Evolutionary conservation across 2,329 filamentous ascomycete genomes (phyloP), one percentile per base, ranked within the genome.

Genomic region (Knufia fluminis): DNA sequence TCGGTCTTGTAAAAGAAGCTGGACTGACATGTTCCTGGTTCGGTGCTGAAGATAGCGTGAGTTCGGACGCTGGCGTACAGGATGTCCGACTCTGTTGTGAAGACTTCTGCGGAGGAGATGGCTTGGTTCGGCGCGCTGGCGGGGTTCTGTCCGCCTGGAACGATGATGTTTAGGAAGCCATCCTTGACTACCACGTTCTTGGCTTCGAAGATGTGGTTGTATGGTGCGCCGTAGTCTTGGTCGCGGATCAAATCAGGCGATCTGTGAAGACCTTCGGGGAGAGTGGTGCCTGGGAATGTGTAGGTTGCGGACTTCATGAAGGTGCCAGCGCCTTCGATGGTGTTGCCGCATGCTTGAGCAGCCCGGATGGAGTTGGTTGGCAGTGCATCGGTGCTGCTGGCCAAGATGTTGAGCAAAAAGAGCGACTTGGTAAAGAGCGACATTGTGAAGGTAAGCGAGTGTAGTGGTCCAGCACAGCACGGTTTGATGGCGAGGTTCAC

Each of bases 1-100:
- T 59, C 57, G 39, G 22, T 39, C 31, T 51, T 51, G 51, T 57
- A 59, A 47, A 56, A 57, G 28, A 59, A 59, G 10, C 51, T 38
- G 3, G 50, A 52, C 53, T 58, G 54, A 46, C 53, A 53, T 19
- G 55, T 57, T 39, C 56, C 56, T 16, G 56, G 51, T 36, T 50
- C 56, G n/a, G 48, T 39, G 40, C 53, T 56, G 46, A 59, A 56
- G 3, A 56, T 54, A 16, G 56, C 56, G 23, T 39, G 44, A 17
- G 56, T 59, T n/a, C 56, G 54, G 24, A 59, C 53, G 36, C 56
- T 59, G 24, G 49, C 56, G 32, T 55, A 49, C 22, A 56, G 45
- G 20, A 59, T 59, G 22, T 54, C 51, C 14, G 49, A 12, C 12
- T 46, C 50, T 9, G 19, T 40, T 2, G 56, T 59, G 26, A 48